Evolutionary conservation across 2,329 filamentous ascomycete species (phyloP), one percentile per base, ranked within the genome.

Genomic region (Chalaropsis ovoidea): DNA sequence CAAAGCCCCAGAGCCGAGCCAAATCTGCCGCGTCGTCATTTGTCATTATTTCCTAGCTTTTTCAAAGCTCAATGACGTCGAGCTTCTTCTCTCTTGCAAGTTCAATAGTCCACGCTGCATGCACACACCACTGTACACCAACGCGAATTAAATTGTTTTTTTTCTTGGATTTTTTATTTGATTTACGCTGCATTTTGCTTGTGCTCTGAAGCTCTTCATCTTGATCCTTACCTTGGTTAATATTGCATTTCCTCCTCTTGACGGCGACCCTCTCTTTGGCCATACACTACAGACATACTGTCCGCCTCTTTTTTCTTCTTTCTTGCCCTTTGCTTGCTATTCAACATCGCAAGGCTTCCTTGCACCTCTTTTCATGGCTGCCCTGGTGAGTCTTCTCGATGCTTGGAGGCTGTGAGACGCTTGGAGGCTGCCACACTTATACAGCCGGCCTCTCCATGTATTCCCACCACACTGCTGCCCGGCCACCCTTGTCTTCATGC

Each of bases 361-460:
- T 58, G 54, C 27, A 17, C 54, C 54, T 19, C 27, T 39, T 58
- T 63, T 52, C 52, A 67, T 67, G 66, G 66, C 66, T 58, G 66
- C 66, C n/a, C 43, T 67, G 63, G 66, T 67, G 35, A 67, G 66
- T 67, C 27, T 56, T 22, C 6, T 43, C 13, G 6, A 47, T 47
- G 43, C n/a, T n/a, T n/a, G n/a, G n/a, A n/a, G n/a, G 35, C 35
- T 39, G 35, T 7, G 5, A 39, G 5, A 7, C 35, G n/a, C 43
- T 17, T 39, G 43, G 43, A 47, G 43, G 15, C 43, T 47, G 4
- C 43, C 8, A 17, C 15, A 47, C 15, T 19, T n/a, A 47, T 17
- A 5, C 15, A 47, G 15, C 43, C 13, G 4, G 31, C 31, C 31
- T 19, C n/a, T 47, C 5, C n/a, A n/a, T 19, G 22, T 15, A n/a